These are phyloP conservation scores for Cryphonectria nitschkei DNA, from an alignment of 2,329 filamentous ascomycete species.

Conservation along the genomic window DNA sequence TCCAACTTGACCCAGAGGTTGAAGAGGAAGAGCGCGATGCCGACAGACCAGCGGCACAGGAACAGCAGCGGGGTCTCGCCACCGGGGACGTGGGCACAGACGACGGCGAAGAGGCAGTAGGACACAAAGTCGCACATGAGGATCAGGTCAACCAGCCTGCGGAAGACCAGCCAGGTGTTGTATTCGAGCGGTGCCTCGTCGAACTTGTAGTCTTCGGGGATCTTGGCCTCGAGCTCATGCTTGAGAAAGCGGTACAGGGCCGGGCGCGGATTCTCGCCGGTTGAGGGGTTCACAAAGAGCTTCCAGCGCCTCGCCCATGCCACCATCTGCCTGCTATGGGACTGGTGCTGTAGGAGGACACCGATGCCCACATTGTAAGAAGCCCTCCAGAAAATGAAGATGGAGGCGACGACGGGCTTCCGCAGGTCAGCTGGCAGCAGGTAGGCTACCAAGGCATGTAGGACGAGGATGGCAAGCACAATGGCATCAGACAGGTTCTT, in stretches of 20 bases:
- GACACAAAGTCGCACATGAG: slow-evolving; percentile 98
- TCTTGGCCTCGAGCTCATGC: slow-evolving; percentile 90
- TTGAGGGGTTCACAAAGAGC: slow-evolving; percentile 82
- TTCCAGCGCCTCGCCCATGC: slow-evolving; percentile 84
- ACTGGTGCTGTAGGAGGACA: slow-evolving; percentile 85
- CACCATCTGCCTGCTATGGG: slow-evolving; percentile 82
- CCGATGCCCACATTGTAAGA: slow-evolving; percentile 95
- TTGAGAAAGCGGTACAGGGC: slow-evolving; percentile 84
- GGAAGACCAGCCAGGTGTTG: slow-evolving; percentile 98
- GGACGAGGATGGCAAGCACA: slow-evolving; percentile 77
- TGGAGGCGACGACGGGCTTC: slow-evolving; percentile 75
- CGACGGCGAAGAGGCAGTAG: slow-evolving; percentile 93
- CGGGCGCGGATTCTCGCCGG: slow-evolving; percentile 82
- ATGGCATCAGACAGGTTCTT: slow-evolving; percentile 89
- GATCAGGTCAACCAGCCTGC: slow-evolving; percentile 92
- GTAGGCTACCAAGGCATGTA: slow-evolving; percentile 76
- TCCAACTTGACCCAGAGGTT: slow-evolving; percentile 99
- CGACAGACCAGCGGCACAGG: slow-evolving; percentile 75
- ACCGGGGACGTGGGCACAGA: slow-evolving; percentile 76
- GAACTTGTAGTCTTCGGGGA: slow-evolving; percentile 90
- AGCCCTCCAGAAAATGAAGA: slow-evolving; percentile 91
- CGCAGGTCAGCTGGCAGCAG: slow-evolving; percentile 70
- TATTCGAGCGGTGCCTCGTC: slow-evolving; percentile 94
- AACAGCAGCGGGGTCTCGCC: slow-evolving; percentile 74
- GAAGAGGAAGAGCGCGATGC: slow-evolving; percentile 81